Evolutionary conservation across 176 grass and related monocot species (phyloP).

Genomic region (Oryza coarctata): DNA sequence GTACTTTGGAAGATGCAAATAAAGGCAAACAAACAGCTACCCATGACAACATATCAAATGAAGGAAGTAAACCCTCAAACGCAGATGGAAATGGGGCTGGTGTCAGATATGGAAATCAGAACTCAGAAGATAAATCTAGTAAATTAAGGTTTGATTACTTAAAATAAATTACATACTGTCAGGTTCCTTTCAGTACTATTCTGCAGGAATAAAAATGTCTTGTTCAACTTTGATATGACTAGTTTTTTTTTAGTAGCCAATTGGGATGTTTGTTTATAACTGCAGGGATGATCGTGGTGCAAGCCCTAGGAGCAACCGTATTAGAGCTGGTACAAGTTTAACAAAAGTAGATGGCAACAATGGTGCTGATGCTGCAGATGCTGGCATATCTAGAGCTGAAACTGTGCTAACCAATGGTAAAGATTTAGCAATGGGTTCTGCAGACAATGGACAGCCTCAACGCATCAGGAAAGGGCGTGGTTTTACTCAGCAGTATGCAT

Average conservation of each 20-base stretch:
- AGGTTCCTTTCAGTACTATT: background rate
- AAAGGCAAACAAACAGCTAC: conserved; percentile 31
- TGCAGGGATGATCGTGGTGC: conserved; percentile 38
- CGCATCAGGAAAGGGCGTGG: conserved; percentile 79
- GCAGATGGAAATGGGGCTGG: conserved; percentile 30
- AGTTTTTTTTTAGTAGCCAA: conserved; percentile 3
- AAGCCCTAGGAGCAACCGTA: conserved; percentile 25
- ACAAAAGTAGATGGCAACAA: conserved; percentile 10
- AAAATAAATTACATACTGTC: background rate
- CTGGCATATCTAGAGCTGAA: conserved; percentile 35
- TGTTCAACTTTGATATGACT: conserved; percentile 6
- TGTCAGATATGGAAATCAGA: conserved; percentile 42
- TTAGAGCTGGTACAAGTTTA: conserved; percentile 20
- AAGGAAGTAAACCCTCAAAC: conserved; percentile 31
- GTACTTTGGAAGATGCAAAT: conserved; percentile 25
- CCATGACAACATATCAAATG: conserved; percentile 6
- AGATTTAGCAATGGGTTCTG: conserved; percentile 32
- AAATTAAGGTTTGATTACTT: conserved; percentile 29
- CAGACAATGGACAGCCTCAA: conserved; percentile 46
- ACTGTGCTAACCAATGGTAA: conserved; percentile 41
- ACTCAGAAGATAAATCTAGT: conserved; percentile 44
- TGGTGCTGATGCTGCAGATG: conserved; percentile 31
- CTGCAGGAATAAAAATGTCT: background rate
- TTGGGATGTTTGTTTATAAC: conserved; percentile 20
- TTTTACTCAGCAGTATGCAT: conserved; percentile 69